Evolutionary conservation across 176 grass and related monocot genomes (phyloP).

Genomic region (Pharus latifolius): DNA sequence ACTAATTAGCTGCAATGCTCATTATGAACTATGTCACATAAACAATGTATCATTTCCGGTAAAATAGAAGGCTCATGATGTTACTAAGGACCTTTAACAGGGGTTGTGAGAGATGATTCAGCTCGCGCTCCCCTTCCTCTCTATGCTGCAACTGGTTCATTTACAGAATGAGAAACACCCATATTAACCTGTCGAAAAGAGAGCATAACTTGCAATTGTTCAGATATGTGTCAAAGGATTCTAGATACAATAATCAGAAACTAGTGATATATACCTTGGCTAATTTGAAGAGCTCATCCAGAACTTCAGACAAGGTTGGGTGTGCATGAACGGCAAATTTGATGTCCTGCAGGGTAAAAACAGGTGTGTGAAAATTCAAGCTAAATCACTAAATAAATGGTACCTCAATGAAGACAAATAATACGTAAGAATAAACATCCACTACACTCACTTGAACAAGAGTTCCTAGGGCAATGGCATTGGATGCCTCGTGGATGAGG

Average conservation of each 20-base stretch:
- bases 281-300: slow-evolving; percentile 81
- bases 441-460: slow-evolving; percentile 48
- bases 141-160: slow-evolving; percentile 55
- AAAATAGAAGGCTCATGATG: not conserved
- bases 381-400: not conserved
- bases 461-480: slow-evolving; percentile 87
- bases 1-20: not conserved
- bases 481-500: slow-evolving; percentile 91
- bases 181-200: slow-evolving; percentile 31
- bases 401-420: not conserved
- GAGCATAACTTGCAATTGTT: not conserved
- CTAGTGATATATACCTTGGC: slow-evolving; percentile 39
- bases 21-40: not conserved
- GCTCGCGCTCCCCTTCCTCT: not conserved
- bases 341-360: slow-evolving; percentile 36
- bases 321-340: slow-evolving; percentile 72
- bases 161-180: slow-evolving; percentile 32
- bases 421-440: not conserved
- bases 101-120: not conserved
- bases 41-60: not conserved
- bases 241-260: not conserved
- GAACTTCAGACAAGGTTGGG: slow-evolving; percentile 80
- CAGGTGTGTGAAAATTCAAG: not conserved
- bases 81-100: not conserved
- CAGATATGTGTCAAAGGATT: not conserved